Conservation (phyloP, 352 stramenopile species). For the Globisporangium rhizosaccharum region DNA sequence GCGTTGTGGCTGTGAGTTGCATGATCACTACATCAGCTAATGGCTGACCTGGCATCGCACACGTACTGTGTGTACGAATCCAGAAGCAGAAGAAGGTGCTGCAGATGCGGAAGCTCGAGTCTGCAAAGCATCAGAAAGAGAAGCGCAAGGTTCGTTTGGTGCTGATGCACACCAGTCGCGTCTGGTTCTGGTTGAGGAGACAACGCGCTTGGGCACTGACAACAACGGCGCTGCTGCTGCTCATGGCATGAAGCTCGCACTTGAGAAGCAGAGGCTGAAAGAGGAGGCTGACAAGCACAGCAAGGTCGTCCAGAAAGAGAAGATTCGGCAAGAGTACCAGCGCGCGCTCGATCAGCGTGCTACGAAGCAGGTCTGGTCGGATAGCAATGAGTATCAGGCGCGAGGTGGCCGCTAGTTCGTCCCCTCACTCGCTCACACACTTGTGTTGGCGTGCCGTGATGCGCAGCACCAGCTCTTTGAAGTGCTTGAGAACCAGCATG, state of each 20-base stretch:
- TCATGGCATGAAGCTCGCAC: slow-evolving; percentile 17
- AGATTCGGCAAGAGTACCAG: slow-evolving; percentile 44
- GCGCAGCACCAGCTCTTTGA: slow-evolving; percentile 36
- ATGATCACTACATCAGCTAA: too few relatives aligned
- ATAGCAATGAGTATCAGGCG: neutral
- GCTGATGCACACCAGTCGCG: too few relatives aligned
- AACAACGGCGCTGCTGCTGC: neutral
- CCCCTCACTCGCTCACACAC: neutral
- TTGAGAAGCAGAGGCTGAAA: slow-evolving; percentile 40
- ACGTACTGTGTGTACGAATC: neutral
- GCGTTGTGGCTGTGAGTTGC: too few relatives aligned
- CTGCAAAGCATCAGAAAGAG: slow-evolving; percentile 46
- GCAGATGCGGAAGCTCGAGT: slow-evolving; percentile 37
- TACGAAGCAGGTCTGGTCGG: slow-evolving; percentile 30
- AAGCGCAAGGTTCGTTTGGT: slow-evolving; percentile 26
- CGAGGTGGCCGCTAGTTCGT: neutral
- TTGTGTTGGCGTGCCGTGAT: neutral
- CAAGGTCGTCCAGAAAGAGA: slow-evolving; percentile 30
- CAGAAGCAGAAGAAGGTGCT: slow-evolving; percentile 50
- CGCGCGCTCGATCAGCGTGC: slow-evolving; percentile 23
- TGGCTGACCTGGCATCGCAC: too few relatives aligned
- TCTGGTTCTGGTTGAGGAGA: too few relatives aligned
- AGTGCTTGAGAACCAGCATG: slow-evolving; percentile 28
- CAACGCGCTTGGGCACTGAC: too few relatives aligned
- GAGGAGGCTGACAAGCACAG: slow-evolving; percentile 29